phyloP scores from a whole-genome alignment of 2,329 filamentous ascomycete genomes.

The Phyllosticta paracitricarpa region DNA sequence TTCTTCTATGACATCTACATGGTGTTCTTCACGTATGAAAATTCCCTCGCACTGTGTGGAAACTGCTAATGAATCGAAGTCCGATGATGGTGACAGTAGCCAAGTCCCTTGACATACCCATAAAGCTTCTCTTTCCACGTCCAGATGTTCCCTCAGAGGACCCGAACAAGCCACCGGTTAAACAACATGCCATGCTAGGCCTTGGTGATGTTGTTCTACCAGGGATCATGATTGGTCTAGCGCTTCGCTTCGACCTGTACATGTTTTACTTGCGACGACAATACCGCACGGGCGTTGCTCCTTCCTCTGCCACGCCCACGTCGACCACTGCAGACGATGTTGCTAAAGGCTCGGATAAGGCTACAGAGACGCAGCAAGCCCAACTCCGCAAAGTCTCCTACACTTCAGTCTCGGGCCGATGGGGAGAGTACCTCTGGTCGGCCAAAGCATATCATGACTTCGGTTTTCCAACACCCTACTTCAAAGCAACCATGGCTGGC shows the following conservation, averaged over 20 bases:
- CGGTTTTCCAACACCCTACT: slow-evolving; percentile 74
- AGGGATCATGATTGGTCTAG: slow-evolving; percentile 79
- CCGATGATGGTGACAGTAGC: slow-evolving; percentile 83
- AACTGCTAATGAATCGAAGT: slow-evolving; percentile 26
- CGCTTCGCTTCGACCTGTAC: slow-evolving; percentile 85
- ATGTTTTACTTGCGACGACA: slow-evolving; percentile 66
- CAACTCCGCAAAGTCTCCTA: slow-evolving; percentile 31
- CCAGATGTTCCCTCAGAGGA: slow-evolving; percentile 41
- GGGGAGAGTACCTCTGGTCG: slow-evolving; percentile 76
- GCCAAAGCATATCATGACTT: slow-evolving; percentile 21
- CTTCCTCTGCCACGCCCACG: slow-evolving; percentile 1
- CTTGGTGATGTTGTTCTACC: slow-evolving; percentile 91
- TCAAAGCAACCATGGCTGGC: slow-evolving; percentile 63
- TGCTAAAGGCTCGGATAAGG: neutral
- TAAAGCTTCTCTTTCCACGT: slow-evolving; percentile 80
- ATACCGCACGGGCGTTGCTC: slow-evolving; percentile 18
- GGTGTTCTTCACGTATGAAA: slow-evolving; percentile 67
- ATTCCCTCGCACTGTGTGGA: neutral
- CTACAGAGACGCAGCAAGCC: slow-evolving; percentile 2
- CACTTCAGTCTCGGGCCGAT: slow-evolving; percentile 51
- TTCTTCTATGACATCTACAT: slow-evolving; percentile 96
- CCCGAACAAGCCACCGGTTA: slow-evolving; percentile 25
- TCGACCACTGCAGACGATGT: slow-evolving; percentile 3
- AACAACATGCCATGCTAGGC: slow-evolving; percentile 62
- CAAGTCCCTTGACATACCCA: slow-evolving; percentile 79